These are phyloP conservation scores for Colletotrichum aenigma DNA, from an alignment of 2,329 filamentous ascomycete genomes.

Conservation along the genomic window DNA sequence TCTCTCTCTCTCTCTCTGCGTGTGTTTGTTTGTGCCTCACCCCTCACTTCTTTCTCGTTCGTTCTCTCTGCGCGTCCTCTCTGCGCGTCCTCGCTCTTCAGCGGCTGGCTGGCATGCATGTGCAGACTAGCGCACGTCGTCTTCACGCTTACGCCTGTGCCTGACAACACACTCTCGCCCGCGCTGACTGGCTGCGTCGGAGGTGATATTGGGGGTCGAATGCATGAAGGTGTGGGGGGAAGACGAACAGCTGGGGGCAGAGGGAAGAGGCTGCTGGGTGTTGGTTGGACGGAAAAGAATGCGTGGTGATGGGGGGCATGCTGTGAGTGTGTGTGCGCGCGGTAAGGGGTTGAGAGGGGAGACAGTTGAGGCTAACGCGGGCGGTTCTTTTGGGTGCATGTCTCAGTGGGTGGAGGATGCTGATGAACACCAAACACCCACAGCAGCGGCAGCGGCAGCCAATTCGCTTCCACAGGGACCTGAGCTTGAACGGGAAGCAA, in stretches of 20 bases:
- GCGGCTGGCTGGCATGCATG: background rate
- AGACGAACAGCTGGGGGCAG: background rate
- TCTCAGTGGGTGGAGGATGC: background rate
- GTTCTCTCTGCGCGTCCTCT: background rate
- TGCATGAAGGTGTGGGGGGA: constrained; percentile 6
- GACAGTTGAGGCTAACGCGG: background rate
- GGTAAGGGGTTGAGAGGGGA: background rate
- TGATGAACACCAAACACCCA: background rate
- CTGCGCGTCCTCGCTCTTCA: background rate
- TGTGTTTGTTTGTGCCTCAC: background rate
- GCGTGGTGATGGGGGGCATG: background rate
- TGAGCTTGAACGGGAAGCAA: background rate
- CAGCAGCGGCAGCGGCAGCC: background rate
- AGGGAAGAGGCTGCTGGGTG: background rate
- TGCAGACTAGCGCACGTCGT: background rate
- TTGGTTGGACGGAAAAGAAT: background rate
- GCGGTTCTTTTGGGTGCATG: background rate
- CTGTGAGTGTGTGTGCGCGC: background rate
- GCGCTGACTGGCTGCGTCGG: background rate
- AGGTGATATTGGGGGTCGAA: background rate
- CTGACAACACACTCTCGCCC: background rate
- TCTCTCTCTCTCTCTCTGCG: background rate
- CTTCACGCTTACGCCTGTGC: background rate
- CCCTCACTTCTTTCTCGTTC: background rate
- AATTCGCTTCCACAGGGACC: background rate